These are phyloP conservation scores for Colletotrichum costaricense DNA, from an alignment of 2,329 filamentous ascomycete genomes.

Conservation along the genomic window DNA sequence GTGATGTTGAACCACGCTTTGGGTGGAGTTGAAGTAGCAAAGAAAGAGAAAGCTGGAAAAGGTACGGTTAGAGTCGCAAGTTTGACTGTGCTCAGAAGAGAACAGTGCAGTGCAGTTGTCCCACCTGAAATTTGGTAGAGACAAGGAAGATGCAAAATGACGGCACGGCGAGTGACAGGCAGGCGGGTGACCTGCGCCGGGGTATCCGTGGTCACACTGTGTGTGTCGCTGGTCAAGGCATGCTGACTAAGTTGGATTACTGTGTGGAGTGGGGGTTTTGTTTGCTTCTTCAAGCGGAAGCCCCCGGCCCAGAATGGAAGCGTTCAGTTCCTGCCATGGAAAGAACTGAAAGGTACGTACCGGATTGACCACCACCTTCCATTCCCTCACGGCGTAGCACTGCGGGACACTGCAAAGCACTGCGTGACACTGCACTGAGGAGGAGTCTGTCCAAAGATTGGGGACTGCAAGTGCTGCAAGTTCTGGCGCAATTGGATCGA, in stretches of 20 bases:
- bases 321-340: too few relatives aligned
- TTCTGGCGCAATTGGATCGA: neutral
- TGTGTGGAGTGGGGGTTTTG: neutral
- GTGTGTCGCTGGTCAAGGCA: neutral
- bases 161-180: conserved; percentile 25
- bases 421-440: neutral
- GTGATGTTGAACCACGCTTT: neutral
- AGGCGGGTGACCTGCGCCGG: neutral
- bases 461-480: neutral
- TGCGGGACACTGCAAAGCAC: neutral
- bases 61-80: neutral
- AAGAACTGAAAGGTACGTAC: neutral
- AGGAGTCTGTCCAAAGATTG: neutral
- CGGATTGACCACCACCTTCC: neutral
- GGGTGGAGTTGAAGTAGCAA: neutral
- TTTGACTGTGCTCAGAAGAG: conserved; percentile 15
- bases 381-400: neutral
- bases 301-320: too few relatives aligned
- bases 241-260: neutral
- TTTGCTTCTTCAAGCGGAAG: neutral
- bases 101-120: neutral
- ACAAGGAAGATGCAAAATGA: conserved; percentile 32
- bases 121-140: conserved; percentile 20
- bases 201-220: neutral
- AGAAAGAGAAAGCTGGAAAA: neutral